A percentile compares a stretch with the other conserved stretches of the same genome.
phyloP scores from a whole-genome alignment of 495 filamentous ascomycete genomes.

The Aspergillus homomorphus region DNA sequence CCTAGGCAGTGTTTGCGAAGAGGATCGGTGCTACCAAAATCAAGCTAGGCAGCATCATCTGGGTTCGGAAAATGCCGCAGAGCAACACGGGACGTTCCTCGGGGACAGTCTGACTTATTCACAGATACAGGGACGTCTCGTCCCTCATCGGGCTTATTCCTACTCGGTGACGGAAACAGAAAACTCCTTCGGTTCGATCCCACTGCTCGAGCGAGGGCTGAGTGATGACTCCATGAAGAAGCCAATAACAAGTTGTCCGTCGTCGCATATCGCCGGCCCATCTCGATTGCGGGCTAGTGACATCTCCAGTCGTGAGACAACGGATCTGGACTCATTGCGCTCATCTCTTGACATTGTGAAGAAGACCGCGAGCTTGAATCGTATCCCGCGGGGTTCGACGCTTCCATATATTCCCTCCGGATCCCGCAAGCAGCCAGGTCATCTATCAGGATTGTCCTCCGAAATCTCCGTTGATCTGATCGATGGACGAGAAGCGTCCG shows the following conservation, averaged over 20 bases:
- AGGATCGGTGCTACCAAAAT: slow-evolving; percentile 2
- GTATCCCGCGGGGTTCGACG: slow-evolving; percentile 47
- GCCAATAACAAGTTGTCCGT: slow-evolving; percentile 18
- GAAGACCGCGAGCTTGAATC: slow-evolving; percentile 55
- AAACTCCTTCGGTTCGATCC: slow-evolving; percentile 73
- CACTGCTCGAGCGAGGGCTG: slow-evolving; percentile 69
- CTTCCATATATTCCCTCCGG: slow-evolving; percentile 38
- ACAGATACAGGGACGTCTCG: slow-evolving; percentile 28
- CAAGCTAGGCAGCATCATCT: slow-evolving; percentile 4
- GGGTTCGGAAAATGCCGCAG: slow-evolving; percentile 18
- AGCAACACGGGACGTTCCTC: slow-evolving; percentile 26
- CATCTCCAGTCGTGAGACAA: slow-evolving; percentile 28
- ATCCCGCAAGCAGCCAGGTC: slow-evolving; percentile 63
- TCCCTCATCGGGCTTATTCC: slow-evolving; percentile 36
- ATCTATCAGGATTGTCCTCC: slow-evolving; percentile 71
- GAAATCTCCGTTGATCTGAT: slow-evolving; percentile 71
- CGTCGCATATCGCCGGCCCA: background rate
- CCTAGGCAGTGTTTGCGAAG: slow-evolving; percentile 5
- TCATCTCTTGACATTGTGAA: slow-evolving; percentile 55
- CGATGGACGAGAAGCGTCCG: slow-evolving; percentile 44
- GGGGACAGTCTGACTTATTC: slow-evolving; percentile 30
- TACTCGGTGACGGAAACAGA: slow-evolving; percentile 52
- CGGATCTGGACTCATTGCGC: slow-evolving; percentile 40
- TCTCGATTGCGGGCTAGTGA: slow-evolving; percentile 25
- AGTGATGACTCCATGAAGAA: slow-evolving; percentile 55